Conservation (phyloP, 2,329 filamentous ascomycete genomes). For the Grosmannia clavigera region DNA sequence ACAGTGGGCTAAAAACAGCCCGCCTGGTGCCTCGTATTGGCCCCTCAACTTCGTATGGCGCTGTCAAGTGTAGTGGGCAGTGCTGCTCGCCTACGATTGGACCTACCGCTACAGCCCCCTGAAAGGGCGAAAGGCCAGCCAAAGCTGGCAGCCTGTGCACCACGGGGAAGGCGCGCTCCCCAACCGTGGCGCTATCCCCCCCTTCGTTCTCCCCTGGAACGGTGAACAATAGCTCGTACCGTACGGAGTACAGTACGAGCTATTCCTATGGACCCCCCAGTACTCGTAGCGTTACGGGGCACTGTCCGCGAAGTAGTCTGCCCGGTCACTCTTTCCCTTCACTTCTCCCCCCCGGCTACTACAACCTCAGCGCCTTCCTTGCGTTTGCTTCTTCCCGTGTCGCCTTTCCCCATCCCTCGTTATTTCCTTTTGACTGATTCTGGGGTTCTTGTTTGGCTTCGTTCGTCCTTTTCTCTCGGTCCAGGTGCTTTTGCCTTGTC, state of each 20-base stretch:
- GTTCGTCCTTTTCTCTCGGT: background rate
- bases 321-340: background rate
- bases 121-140: background rate
- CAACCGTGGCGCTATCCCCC: background rate
- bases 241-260: background rate
- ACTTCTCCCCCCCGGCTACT: background rate
- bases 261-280: background rate
- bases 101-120: background rate
- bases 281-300: too few species aligned
- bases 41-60: background rate
- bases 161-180: background rate
- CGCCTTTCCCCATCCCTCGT: background rate
- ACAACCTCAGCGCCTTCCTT: background rate
- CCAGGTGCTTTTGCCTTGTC: background rate
- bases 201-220: background rate
- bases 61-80: background rate
- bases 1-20: background rate
- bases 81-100: background rate
- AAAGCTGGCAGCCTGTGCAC: background rate
- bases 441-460: background rate
- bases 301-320: too few species aligned
- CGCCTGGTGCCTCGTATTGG: background rate
- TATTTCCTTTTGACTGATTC: background rate
- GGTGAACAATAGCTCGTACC: background rate
- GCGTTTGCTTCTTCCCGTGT: background rate